Evolutionary conservation across 257 asterid genomes (phyloP), one percentile per base, ranked within the genome.

Genomic region (Orobanche coerulescens): DNA sequence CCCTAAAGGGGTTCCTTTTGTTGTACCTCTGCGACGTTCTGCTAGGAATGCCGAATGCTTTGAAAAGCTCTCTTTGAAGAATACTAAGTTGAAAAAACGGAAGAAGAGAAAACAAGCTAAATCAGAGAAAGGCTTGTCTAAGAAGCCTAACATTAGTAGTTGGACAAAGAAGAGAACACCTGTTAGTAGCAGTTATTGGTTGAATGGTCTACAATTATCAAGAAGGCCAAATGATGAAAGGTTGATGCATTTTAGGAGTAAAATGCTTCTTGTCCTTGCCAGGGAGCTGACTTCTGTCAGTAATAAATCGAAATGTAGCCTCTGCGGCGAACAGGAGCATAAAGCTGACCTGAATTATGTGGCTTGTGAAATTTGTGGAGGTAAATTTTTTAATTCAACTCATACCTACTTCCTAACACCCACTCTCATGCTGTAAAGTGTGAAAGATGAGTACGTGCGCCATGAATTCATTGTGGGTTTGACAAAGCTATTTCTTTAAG

Each of bases 311-410:
- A 83, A 68, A 73, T 90, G 97, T 72, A 46, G 77, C 65, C 86
- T 90, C 68, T 90, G 97, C 72, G 40, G 71, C 36, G 97, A 90
- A 81, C 65, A 69, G 68, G 94, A 85, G 46, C 77, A 71, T 70
- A 71, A 72, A 22, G 66, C 93, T 40, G 65, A 65, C 67, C 71
- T 82, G 74, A 73, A 69, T 73, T 90, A 90, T 72, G 78, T 87
- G 80, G 78, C 84, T 52, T 90, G 97, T 55, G 86, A 88, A 79
- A 68, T 68, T 58, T 90, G 97, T 77, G 89, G 89, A 90, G 97
- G 97, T 90, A 83, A 70, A 33, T 36, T 25, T 70, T 46, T 13
- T 25, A 20, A 24, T 43, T 22, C 62, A 23, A 22, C 59, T 14
- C 53, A 42, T 69, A 0, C 44, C 39, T 69, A 22, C 26, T 73